Base-by-base conservation (phyloP, 1,139 yeast species). In the Candida neerlandica region DNA sequence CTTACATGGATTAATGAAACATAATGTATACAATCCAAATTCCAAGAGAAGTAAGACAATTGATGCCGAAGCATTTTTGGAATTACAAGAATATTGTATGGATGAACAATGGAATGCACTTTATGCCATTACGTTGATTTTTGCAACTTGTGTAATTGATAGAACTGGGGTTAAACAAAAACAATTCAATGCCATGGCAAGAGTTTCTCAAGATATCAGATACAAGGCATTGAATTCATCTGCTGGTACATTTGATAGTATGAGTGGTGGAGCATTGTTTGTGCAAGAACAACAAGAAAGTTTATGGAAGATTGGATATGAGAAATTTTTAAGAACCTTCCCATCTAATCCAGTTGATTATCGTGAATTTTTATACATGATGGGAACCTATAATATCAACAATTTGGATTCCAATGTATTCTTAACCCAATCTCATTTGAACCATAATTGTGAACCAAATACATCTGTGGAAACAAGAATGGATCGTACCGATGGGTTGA, bases 381-480 rank as follows among this genome's bases (percentile, higher is more conserved):
- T 88, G 59, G 96, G 96, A 1, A 79, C 85, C 47, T 86, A 84
- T 62, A 86, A 86, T 63, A 80, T 89, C 59, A 89, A 89, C 66
- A 86, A 87, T 57, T 71, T 85, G 48, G 86, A 85, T 52, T 84
- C 86, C 2, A 81, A 82, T 51, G 62, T 89, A 16, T 89, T 75
- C 61, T 71, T 81, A 54, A 64, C 77, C 4, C 89, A 86, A 55
- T 83, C 94, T 1, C 89, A 86, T 59, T 70, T 89, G 59, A 89
- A 89, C 60, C 96, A 89, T 63, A 78, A 77, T 54, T 89, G 96
- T 70, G 82, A 78, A 45, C 94, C 95, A 1, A 88, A 85, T 58
- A 83, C 84, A 2, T 72, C 77, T 32, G 86, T 84, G 26, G 77
- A 81, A 47, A 63, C 71, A 0, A 73, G 77, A 18, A 69, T 69